A percentile compares a stretch with the other conserved stretches of the same genome.
Conservation (phyloP, 306 rosid genomes). For the Vigna hirtella region DNA sequence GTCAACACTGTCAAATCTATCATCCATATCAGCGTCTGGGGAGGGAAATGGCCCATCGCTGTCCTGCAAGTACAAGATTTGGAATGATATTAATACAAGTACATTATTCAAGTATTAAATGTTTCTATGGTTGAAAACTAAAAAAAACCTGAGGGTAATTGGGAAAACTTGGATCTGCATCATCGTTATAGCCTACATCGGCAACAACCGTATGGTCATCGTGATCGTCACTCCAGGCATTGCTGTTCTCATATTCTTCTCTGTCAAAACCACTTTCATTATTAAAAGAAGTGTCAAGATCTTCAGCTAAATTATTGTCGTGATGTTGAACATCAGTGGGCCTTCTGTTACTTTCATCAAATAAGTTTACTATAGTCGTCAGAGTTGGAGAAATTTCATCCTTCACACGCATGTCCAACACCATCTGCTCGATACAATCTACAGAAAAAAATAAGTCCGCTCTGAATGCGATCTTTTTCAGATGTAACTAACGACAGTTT, state of each 20-base stretch:
- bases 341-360: slow-evolving; percentile 85
- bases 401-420: slow-evolving; percentile 63
- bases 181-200: slow-evolving; percentile 60
- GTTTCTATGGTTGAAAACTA: slow-evolving; percentile 9
- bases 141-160: slow-evolving; percentile 70
- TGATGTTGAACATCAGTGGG: slow-evolving; percentile 59
- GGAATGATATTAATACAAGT: slow-evolving; percentile 36
- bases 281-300: slow-evolving; percentile 48
- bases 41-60: slow-evolving; percentile 61
- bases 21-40: slow-evolving; percentile 58
- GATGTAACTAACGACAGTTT: slow-evolving; percentile 42
- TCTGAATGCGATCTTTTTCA: slow-evolving; percentile 35
- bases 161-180: slow-evolving; percentile 67
- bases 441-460: slow-evolving; percentile 27
- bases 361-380: slow-evolving; percentile 68
- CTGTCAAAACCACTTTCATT: slow-evolving; percentile 58
- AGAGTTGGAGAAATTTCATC: slow-evolving; percentile 94
- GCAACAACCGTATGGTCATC: slow-evolving; percentile 59
- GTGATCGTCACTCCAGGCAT: slow-evolving; percentile 68
- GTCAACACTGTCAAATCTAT: slow-evolving; percentile 72
- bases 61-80: slow-evolving; percentile 63
- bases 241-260: slow-evolving; percentile 48
- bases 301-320: slow-evolving; percentile 52
- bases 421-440: slow-evolving; percentile 86
- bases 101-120: slow-evolving; percentile 35